Base-by-base conservation (phyloP, 345 rosid species). In the Pistacia integerrima region DNA sequence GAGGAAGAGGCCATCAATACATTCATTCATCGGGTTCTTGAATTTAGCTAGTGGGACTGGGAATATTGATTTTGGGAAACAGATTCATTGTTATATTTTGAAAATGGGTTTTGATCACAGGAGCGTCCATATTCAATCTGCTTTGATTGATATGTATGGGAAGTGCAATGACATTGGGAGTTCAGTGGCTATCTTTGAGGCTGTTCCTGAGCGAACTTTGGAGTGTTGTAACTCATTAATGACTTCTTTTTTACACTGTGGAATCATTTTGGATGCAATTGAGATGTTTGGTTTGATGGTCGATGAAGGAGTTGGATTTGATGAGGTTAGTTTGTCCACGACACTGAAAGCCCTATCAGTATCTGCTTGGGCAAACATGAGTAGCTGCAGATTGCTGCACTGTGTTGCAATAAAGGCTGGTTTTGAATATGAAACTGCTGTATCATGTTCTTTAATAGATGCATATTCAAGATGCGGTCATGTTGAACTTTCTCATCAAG, bases 231-330 rank as follows among this genome's bases (percentile, higher is more conserved):
- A 92, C 77, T 86, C 97, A 11, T 72, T 93, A 70, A 88, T 90
- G 86, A 91, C 93, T 38, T 86, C 91, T 74, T 85, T 93, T 51
- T 80, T 90, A 82, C 85, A 84, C 30, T 79, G 90, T 74, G 91
- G 92, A 64, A 61, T 86, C 68, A 75, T 80, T 69, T 86, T 78
- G 73, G 97, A 90, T 80, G 88, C 82, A 60, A 30, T 85, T 9
- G 93, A 92, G 87, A 82, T 93, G 87, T 91, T 92, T 83, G 81
- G 88, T 82, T 79, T 87, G 74, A 91, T 94, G 98, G 82, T 91
- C 74, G 90, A 85, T 66, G 92, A 91, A 84, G 88, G 91, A 82
- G 75, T 86, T 75, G 94, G 91, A 70, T 70, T 87, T 11, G 91
- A 92, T 38, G 94, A 87, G 83, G 89, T 92, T 41, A 84, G 92